Base-by-base conservation (phyloP, 768 basidiomycete genomes). In the Trametes elegans region DNA sequence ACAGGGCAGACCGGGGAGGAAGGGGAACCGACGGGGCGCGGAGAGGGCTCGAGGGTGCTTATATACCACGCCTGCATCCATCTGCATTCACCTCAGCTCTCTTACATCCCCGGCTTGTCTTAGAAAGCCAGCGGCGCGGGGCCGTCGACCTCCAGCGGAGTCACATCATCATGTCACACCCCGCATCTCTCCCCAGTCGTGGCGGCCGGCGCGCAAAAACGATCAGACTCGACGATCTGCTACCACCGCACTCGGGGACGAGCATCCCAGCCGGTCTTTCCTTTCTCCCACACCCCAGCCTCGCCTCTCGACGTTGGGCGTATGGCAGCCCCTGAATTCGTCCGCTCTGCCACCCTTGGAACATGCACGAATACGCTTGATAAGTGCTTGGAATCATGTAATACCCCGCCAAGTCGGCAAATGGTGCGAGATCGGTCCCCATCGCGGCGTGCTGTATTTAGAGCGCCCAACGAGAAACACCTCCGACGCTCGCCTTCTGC, bases 81-180 rank as follows among this genome's bases (percentile, higher is more conserved):
- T 28, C 35, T n/a, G n/a, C n/a, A n/a, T 53, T 29, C 35, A 42
- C 51, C 51, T 55, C 45, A 48, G 38, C 45, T 29, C 42, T 47
- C 45, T 55, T 55, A 44, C 49, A 49, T 28, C 27, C 29, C 40
- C 21, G 40, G 41, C 41, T 19, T 19, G 23, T 39, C 47, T 54
- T 46, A 54, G 44, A 34, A 41, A 55, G 38, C 53, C 23, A 55
- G 40, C 45, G 47, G 45, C 21, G 40, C 51, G 51, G 29, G 3
- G 19, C 34, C 27, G 34, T 34, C 23, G 46, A 47, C 32, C 31
- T 29, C 34, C 35, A 19, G 45, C 31, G 26, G 41, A 43, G 41
- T 43, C 38, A 39, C 38, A 39, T 39, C 18, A 19, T 39, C 38
- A 39, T 19, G n/a, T n/a, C 21, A n/a, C n/a, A n/a, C n/a, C n/a